These are phyloP conservation scores for Fusarium sp. DNA, from an alignment of 2,329 filamentous ascomycete species.

Conservation along the genomic window DNA sequence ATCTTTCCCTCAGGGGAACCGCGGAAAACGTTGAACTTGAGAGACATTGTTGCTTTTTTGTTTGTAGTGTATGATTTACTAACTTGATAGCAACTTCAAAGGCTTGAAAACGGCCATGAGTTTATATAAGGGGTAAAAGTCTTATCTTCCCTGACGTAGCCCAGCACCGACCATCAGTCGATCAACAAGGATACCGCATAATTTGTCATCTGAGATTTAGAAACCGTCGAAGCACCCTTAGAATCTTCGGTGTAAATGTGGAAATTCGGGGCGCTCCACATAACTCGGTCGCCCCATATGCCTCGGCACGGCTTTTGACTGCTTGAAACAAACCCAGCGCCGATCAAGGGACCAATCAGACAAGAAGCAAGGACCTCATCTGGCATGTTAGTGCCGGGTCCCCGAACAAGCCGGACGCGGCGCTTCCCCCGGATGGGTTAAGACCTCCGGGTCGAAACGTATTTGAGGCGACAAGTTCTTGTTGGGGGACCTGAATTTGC, in stretches of 20 bases:
- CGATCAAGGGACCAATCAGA: not conserved
- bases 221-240: not conserved
- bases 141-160: not conserved
- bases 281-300: not conserved
- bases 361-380: not conserved
- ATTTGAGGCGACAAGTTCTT: not conserved
- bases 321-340: not conserved
- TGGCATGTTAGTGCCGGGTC: not conserved
- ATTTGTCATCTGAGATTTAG: not conserved
- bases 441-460: not conserved
- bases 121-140: conserved; percentile 20
- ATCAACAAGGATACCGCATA: not conserved
- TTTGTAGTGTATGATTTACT: not conserved
- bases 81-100: no score
- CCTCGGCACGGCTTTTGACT: not conserved
- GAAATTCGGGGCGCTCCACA: no score
- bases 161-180: not conserved
- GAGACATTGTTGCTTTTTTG: conserved; percentile 12
- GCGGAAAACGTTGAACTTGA: conserved; percentile 36
- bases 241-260: not conserved
- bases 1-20: conserved; percentile 37
- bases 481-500: conserved; percentile 1
- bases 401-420: not conserved
- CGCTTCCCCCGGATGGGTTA: not conserved
- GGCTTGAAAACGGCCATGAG: not conserved